phyloP scores from a whole-genome alignment of 208 protist species.

The Wallacemonas collosoma region DNA sequence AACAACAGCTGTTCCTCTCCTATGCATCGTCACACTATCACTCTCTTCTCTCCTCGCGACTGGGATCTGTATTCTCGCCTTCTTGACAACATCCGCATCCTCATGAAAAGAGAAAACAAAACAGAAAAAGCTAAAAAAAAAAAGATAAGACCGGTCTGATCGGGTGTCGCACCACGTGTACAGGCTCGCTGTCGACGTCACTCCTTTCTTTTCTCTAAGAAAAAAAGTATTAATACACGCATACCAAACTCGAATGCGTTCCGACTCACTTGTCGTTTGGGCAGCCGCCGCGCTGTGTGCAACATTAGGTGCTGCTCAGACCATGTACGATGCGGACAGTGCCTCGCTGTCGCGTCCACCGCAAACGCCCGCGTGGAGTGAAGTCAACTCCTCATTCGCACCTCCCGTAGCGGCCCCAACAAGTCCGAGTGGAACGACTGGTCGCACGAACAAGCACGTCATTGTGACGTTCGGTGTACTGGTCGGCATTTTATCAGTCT shows the following conservation, averaged over 20 bases:
- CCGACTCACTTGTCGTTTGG: background rate
- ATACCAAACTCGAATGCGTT: background rate
- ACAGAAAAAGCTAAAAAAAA: background rate
- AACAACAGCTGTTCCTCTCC: too few species aligned
- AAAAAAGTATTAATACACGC: too few species aligned
- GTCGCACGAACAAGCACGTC: constrained; percentile 17
- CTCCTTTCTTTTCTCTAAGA: too few species aligned
- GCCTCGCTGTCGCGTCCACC: background rate
- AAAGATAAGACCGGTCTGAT: background rate
- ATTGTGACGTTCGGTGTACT: constrained; percentile 17
- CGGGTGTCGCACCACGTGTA: background rate
- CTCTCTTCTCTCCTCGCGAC: background rate
- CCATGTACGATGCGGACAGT: background rate
- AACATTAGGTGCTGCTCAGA: background rate
- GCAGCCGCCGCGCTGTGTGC: background rate
- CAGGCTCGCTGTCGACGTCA: too few species aligned
- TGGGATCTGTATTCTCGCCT: background rate
- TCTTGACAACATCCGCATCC: too few species aligned
- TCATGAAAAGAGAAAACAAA: background rate
- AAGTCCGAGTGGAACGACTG: background rate
- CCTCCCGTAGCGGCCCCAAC: too few species aligned
- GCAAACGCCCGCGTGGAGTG: too few species aligned
- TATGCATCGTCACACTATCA: too few species aligned
- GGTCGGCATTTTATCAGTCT: background rate
- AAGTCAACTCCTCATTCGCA: too few species aligned